Evolutionary conservation across 164 flowering plant genomes (phyloP), one percentile per base, ranked within the genome.

Genomic region (Protea cynaroides): DNA sequence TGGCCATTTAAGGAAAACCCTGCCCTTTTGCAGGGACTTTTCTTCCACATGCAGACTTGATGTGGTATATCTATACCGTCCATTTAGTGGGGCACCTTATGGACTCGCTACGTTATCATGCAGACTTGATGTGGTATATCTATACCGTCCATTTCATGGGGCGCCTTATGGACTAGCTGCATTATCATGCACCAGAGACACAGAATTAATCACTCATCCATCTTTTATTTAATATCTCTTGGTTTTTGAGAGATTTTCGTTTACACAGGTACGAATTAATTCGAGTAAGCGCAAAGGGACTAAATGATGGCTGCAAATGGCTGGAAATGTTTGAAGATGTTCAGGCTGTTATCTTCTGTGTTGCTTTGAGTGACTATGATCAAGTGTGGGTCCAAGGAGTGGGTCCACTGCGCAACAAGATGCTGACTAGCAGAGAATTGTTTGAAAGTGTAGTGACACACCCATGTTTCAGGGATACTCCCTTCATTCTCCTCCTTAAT

Each of bases 271-370:
- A 75, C 69, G 78, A 83, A 58, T 75, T 83, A 11, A 81, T 83
- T 25, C 72, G 81, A 18, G 59, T 81, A 56, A 78, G 72, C 72
- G 47, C 87, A 10, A 83, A 74, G 61, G 83, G 82, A 38, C 37
- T 79, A 46, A 64, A 54, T 60, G 84, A 83, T 50, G 80, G 84
- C 19, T 83, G 81, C 63, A 81, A 78, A 66, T 83, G 87, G 87
- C 67, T 83, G 58, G 79, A 83, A 67, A 83, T 83, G 87, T 83
- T 83, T 65, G 87, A 83, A 70, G 84, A 83, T 65, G 80, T 77
- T 8, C 64, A 80, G 10, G 78, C 72, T 7, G 79, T 83, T 10
- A 56, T 83, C n/a, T 83, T 81, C 68, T 77, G 83, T 69, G 80
- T 75, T 53, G 63, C 80, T 10, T 69, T 83, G 58, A 76, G 78